These are phyloP conservation scores for Hypoxylon sp. DNA, from an alignment of 2,329 filamentous ascomycete genomes.

Conservation along the genomic window DNA sequence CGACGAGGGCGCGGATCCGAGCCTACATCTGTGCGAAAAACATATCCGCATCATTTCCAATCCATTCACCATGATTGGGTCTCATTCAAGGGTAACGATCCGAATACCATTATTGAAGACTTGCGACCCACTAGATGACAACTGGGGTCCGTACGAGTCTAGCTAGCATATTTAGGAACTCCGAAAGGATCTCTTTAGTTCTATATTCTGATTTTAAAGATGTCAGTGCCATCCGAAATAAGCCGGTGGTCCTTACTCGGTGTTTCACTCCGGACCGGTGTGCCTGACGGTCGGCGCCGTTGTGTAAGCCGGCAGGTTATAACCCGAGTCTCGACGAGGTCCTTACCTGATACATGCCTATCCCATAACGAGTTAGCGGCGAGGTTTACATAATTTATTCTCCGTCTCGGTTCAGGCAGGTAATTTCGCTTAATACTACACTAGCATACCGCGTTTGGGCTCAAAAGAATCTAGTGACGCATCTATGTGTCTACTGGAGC, in stretches of 20 bases:
- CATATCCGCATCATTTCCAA: conserved; percentile 11
- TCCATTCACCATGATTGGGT: conserved; percentile 12
- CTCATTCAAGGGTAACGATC: background rate
- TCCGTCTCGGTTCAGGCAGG: background rate
- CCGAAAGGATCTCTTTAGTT: background rate
- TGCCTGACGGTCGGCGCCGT: background rate
- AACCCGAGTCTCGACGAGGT: background rate
- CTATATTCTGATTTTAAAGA: background rate
- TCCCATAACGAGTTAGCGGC: conserved; percentile 7
- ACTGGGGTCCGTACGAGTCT: background rate
- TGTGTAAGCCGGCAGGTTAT: background rate
- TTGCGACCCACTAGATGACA: background rate
- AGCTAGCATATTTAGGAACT: background rate
- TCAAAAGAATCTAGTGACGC: background rate
- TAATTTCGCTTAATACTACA: conserved; percentile 5
- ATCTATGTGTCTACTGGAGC: background rate
- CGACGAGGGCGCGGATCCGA: background rate
- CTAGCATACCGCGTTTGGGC: background rate
- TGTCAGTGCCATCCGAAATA: background rate
- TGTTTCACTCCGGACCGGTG: conserved; percentile 6
- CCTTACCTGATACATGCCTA: background rate
- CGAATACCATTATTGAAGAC: background rate
- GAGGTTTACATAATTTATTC: conserved; percentile 17
- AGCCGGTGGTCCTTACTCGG: background rate
- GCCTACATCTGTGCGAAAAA: background rate